Evolutionary conservation across 2,329 filamentous ascomycete species (phyloP).

Genomic region (Ophidiomyces ophidiicola): DNA sequence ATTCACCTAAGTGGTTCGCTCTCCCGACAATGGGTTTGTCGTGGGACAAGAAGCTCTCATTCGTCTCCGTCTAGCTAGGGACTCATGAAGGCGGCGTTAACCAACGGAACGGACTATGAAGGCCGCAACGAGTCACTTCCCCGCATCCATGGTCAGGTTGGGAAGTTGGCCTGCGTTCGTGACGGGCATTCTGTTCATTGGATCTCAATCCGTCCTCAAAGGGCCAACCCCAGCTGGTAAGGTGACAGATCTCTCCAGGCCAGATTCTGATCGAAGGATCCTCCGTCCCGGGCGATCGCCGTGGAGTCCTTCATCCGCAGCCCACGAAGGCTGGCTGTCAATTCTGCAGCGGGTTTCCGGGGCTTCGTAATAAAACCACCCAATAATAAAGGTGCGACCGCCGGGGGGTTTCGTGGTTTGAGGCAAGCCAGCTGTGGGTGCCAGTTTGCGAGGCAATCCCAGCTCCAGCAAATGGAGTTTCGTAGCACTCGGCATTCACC

Average conservation of each 20-base stretch:
- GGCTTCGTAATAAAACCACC: conserved; percentile 7
- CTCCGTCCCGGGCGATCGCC: conserved; percentile 5
- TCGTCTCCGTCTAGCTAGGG: not conserved
- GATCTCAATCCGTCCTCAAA: too few relatives aligned
- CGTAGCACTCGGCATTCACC: not conserved
- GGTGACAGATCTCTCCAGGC: conserved; percentile 7
- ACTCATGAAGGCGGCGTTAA: not conserved
- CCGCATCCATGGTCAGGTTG: too few relatives aligned
- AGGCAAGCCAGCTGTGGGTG: conserved; percentile 1
- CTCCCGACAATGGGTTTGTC: conserved; percentile 5
- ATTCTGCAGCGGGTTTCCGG: conserved; percentile 1
- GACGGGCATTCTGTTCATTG: too few relatives aligned
- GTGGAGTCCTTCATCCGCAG: conserved; percentile 1
- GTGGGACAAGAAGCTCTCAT: conserved; percentile 3
- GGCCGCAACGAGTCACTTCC: too few relatives aligned
- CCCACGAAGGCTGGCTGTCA: conserved; percentile 9
- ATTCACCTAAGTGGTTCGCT: conserved; percentile 5
- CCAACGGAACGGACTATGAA: too few relatives aligned
- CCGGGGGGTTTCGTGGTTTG: not conserved
- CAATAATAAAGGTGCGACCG: not conserved
- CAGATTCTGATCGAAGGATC: conserved; percentile 11
- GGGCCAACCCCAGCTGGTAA: too few relatives aligned
- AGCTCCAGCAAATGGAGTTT: conserved; percentile 3
- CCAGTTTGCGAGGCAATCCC: conserved; percentile 1
- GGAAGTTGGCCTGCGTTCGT: too few relatives aligned